Evolutionary conservation across 148 eudicot genomes (phyloP), one percentile per base, ranked within the genome.

Genomic region (Arbutus unedo): DNA sequence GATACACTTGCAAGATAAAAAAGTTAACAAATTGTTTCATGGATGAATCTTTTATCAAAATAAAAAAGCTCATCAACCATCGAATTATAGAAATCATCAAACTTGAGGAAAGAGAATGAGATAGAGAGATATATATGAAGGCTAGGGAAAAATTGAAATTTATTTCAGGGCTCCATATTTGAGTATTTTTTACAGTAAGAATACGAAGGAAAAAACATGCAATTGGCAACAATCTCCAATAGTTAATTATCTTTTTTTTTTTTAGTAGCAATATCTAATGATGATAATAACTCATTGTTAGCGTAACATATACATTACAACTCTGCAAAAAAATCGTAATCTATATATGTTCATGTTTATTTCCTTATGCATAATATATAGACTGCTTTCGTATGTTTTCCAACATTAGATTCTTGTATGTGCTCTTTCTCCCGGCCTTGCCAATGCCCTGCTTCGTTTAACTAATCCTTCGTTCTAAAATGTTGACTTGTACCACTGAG

Each of bases 401-500:
- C 64, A 59, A 59, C 21, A 21, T 59, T 59, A 59, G 64, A 59
- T 8, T 59, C 64, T 59, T 59, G 64, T 18, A 59, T 59, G 64
- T 59, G 16, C 15, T 54, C 57, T 54, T 54, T 0, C 57, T 18
- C 60, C 19, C 15, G 38, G 19, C 6, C 60, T 14, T 56, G 60
- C 57, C 57, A 54, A 16, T 56, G 60, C 64, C 64, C 70, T 41
- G 25, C 41, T 23, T 64, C 14, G 41, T 25, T 64, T 64, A 64
- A 25, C 70, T 64, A 64, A 23, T 64, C 70, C 41, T 64, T 75
- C 21, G 38, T 18, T 74, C 31, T 44, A 45, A 8, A 60, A 57
- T 49, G 71, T 55, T 85, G 7, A 8, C 25, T 43, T 21, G 23
- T 49, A 64, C 62, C 2, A 56, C 83, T 77, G 75, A 88, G 49